Evolutionary conservation across 805 yeast species (phyloP), one percentile per base, ranked within the genome.

Genomic region (Brettanomyces sp.): DNA sequence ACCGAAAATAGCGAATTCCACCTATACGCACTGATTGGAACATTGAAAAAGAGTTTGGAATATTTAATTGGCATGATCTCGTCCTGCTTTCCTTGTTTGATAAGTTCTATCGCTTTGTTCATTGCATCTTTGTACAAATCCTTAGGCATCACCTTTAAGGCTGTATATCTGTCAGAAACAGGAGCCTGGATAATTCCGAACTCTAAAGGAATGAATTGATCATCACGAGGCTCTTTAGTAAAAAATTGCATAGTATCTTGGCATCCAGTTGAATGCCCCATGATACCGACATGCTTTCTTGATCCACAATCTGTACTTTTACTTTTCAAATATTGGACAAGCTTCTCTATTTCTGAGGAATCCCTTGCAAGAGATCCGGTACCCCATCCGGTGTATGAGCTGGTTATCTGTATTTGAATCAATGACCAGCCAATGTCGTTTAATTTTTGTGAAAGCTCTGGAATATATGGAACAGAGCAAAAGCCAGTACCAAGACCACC

Each of bases 241-340:
- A 80, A 51, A 53, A 80, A 86, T 48, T 80, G 77, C 57, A 84
- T 69, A 1, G 80, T 43, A 56, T 87, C 90, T 61, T 87, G 95
- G 42, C 86, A 78, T 0, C 95, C 95, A 0, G 95, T 87, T 18
- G 95, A 86, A 56, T 85, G 93, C 13, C 95, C 95, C 73, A 82
- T 70, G 8, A 87, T 57, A 8, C 85, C 82, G 34, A 86, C 64
- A 47, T 68, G 76, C 35, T 65, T 55, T 42, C 76, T 61, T 11
- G 47, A 41, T 3, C 76, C 77, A 12, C 80, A 80, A 33, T 62
- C 48, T 3, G 62, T 57, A 34, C 18, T 23, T 13, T 39, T 39
- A 2, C 72, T 58, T 43, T 72, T 68, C 52, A 86, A 67, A 59
- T 78, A 85, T 33, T 67, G 60, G 5, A 86, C 79, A 48, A 85